Percentiles rank a stretch among this genome's conserved stretches.
Evolutionary conservation across 1,284 basidiomycete species (phyloP).

Genomic region (Cutaneotrichosporon sp.): DNA sequence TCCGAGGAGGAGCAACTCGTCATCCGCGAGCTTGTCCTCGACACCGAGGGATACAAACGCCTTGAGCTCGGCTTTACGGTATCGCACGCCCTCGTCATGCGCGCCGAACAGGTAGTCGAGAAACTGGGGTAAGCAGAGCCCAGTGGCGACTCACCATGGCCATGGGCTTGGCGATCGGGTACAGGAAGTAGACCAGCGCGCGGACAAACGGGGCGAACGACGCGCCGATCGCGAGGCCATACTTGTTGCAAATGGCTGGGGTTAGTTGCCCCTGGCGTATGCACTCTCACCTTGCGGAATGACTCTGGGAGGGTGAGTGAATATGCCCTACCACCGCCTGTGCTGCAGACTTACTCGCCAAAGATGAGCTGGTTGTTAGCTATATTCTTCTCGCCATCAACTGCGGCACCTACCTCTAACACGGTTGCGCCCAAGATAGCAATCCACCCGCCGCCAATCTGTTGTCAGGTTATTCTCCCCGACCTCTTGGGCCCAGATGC

Average conservation of each 20-base stretch:
- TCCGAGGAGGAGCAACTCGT: slow-evolving; percentile 79
- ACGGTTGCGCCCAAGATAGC: slow-evolving; percentile 37
- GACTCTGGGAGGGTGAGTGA: slow-evolving; percentile 33
- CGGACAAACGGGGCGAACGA: slow-evolving; percentile 56
- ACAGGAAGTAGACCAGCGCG: slow-evolving; percentile 52
- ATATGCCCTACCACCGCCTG: background rate
- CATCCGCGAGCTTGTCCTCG: slow-evolving; percentile 76
- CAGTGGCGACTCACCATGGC: slow-evolving; percentile 32
- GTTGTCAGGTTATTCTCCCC: slow-evolving; percentile 8
- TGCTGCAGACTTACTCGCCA: slow-evolving; percentile 23
- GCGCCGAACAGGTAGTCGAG: slow-evolving; percentile 56
- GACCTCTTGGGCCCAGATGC: background rate
- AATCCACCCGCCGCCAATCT: slow-evolving; percentile 51
- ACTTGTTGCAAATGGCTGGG: slow-evolving; percentile 56
- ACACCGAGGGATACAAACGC: slow-evolving; percentile 69
- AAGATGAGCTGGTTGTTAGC: slow-evolving; percentile 24
- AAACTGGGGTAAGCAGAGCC: slow-evolving; percentile 45
- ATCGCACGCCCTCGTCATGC: slow-evolving; percentile 62
- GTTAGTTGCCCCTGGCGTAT: background rate
- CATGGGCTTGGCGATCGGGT: slow-evolving; percentile 55
- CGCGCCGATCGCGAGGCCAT: slow-evolving; percentile 57
- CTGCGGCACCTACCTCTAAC: slow-evolving; percentile 30
- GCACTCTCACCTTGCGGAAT: slow-evolving; percentile 43
- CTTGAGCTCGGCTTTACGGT: slow-evolving; percentile 86
- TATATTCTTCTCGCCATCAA: background rate